phyloP scores from a whole-genome alignment of 2,329 filamentous ascomycete species.

The Cryphonectria parasitica region DNA sequence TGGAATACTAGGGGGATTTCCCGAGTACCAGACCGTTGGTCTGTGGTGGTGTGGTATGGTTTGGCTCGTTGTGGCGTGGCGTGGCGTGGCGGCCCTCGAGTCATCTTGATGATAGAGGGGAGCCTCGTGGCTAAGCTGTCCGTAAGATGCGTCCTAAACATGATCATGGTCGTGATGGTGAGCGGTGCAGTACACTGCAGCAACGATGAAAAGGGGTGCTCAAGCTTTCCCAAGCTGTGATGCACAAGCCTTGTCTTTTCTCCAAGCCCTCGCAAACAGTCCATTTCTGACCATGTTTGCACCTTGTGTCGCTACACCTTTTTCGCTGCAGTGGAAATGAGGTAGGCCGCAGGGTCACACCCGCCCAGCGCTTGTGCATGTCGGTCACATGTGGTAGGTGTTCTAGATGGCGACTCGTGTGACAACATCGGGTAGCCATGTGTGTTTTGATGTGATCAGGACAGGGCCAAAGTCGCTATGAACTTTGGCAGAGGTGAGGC shows the following conservation, averaged over 20 bases:
- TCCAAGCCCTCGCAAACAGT: neutral
- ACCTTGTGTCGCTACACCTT: neutral
- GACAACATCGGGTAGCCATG: conserved; percentile 9
- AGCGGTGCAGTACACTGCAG: neutral
- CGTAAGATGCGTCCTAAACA: neutral
- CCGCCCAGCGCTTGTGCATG: neutral
- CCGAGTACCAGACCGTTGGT: neutral
- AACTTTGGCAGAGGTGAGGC: neutral
- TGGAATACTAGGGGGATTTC: neutral
- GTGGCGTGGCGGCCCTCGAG: conserved; percentile 21
- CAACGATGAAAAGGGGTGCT: neutral
- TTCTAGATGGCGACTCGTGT: conserved; percentile 1
- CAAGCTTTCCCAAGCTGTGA: neutral
- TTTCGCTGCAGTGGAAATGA: conserved; percentile 8
- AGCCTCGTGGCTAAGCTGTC: conserved; percentile 17
- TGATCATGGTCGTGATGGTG: neutral
- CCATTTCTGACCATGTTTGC: neutral
- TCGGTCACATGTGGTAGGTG: neutral
- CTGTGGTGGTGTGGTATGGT: conserved; percentile 17
- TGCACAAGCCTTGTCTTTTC: neutral
- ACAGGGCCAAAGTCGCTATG: neutral
- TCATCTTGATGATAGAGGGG: neutral
- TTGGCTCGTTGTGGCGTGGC: conserved; percentile 22
- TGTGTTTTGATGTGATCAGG: conserved; percentile 13
- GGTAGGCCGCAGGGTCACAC: conserved; percentile 1